Percentiles rank a stretch among this genome's conserved stretches.
phyloP scores from a whole-genome alignment of 2,329 filamentous ascomycete genomes.

The Claviceps humidiphila region DNA sequence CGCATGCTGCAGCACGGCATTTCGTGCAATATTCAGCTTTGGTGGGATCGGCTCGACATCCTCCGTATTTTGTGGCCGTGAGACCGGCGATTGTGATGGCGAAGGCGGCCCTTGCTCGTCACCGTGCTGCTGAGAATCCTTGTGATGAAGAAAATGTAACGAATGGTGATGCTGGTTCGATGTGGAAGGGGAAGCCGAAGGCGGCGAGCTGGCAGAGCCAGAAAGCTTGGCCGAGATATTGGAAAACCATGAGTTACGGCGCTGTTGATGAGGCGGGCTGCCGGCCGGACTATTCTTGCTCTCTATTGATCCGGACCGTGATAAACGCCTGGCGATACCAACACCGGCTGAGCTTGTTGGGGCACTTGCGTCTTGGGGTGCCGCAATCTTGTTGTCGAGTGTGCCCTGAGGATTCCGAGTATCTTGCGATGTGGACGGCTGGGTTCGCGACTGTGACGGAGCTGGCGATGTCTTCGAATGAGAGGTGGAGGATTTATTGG shows the following conservation, averaged over 20 bases:
- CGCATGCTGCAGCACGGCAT: constrained; percentile 46
- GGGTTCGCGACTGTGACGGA: constrained; percentile 19
- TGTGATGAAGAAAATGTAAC: constrained; percentile 5
- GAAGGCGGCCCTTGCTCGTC: constrained; percentile 3
- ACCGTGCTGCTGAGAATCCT: constrained; percentile 7
- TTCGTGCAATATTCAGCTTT: constrained; percentile 37
- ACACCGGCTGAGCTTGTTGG: constrained; percentile 13
- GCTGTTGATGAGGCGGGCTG: constrained; percentile 29
- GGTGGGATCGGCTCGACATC: constrained; percentile 31
- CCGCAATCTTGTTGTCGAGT: constrained; percentile 11
- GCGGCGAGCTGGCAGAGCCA: constrained; percentile 31
- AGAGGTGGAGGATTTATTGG: constrained; percentile 17
- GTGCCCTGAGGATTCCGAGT: constrained; percentile 15
- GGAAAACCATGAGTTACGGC: constrained; percentile 81
- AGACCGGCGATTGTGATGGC: constrained; percentile 7
- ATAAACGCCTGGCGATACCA: constrained; percentile 13
- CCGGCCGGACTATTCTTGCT: constrained; percentile 14
- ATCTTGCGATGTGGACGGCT: constrained; percentile 12
- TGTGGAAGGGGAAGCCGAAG: constrained; percentile 14
- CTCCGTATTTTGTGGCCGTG: constrained; percentile 10
- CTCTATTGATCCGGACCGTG: constrained; percentile 24
- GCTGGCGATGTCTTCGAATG: constrained; percentile 12
- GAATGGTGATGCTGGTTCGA: constrained; percentile 6
- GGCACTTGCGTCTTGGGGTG: constrained; percentile 9
- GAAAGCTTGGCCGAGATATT: constrained; percentile 90